Evolutionary conservation across 2,329 filamentous ascomycete species (phyloP).

Genomic region (Ceratocystiopsis minuta): DNA sequence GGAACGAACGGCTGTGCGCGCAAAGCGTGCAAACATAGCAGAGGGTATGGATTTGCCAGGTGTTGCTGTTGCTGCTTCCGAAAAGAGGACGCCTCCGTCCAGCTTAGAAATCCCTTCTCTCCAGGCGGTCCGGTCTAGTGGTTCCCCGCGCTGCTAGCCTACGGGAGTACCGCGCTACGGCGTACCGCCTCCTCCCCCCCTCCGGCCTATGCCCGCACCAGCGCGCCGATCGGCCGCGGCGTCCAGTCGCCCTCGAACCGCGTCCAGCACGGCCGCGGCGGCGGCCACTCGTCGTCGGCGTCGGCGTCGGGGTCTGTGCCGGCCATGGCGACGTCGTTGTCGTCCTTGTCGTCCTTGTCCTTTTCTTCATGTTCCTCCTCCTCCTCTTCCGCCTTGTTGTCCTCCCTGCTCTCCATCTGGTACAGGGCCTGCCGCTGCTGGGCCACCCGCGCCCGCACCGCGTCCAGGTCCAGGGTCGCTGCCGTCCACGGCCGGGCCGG

Average conservation of each 20-base stretch:
- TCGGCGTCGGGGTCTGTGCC: conserved; percentile 1
- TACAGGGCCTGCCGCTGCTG: conserved; percentile 3
- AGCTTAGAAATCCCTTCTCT: too few species aligned
- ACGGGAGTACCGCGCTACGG: too few species aligned
- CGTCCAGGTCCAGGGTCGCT: conserved; percentile 4
- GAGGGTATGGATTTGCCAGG: too few species aligned
- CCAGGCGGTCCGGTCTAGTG: too few species aligned
- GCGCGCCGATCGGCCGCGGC: conserved; percentile 38
- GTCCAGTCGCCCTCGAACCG: conserved; percentile 34
- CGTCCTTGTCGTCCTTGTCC: conserved; percentile 9
- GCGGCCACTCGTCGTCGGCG: conserved; percentile 7
- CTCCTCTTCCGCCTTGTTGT: neutral
- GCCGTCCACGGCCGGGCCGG: conserved; percentile 1
- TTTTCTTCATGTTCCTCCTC: neutral
- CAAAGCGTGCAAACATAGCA: too few species aligned
- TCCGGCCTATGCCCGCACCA: conserved; percentile 10
- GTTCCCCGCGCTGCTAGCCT: too few species aligned
- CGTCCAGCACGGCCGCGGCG: conserved; percentile 26
- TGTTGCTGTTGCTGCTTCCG: too few species aligned
- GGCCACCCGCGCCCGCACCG: conserved; percentile 3
- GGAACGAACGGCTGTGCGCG: too few species aligned
- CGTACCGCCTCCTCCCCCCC: too few species aligned
- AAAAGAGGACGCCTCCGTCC: too few species aligned
- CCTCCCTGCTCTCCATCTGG: neutral
- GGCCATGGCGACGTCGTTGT: conserved; percentile 10